These are phyloP conservation scores for Musa troglodytarum DNA, from an alignment of 176 grass and related monocot genomes.

Conservation along the genomic window DNA sequence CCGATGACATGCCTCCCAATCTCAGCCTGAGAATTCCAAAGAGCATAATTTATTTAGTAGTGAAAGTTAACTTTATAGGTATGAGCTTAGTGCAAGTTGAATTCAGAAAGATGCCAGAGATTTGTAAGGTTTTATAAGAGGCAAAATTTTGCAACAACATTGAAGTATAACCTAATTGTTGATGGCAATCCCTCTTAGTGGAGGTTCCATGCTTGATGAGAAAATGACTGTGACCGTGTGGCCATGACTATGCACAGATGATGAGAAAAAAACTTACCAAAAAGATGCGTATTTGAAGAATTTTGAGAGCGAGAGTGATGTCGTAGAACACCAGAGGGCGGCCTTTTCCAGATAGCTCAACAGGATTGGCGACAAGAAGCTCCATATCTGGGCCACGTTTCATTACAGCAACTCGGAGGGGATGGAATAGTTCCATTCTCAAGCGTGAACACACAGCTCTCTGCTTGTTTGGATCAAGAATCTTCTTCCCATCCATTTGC, in stretches of 20 bases:
- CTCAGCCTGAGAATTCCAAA: slow-evolving; percentile 46
- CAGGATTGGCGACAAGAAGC: slow-evolving; percentile 69
- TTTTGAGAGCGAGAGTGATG: slow-evolving; percentile 78
- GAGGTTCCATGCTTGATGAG: not conserved
- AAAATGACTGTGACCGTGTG: too few species aligned
- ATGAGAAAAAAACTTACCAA: slow-evolving; percentile 34
- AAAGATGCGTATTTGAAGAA: slow-evolving; percentile 55
- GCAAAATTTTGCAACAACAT: not conserved
- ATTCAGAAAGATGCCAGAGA: too few species aligned
- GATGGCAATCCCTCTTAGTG: not conserved
- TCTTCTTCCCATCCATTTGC: slow-evolving; percentile 66
- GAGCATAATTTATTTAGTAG: not conserved
- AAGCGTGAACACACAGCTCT: slow-evolving; percentile 34
- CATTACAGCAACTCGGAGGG: slow-evolving; percentile 42
- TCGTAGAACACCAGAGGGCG: slow-evolving; percentile 69
- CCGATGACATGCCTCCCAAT: slow-evolving; percentile 51
- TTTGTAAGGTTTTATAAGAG: not conserved
- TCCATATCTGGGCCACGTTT: slow-evolving; percentile 66
- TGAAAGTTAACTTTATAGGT: too few species aligned
- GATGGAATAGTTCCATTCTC: slow-evolving; percentile 39
- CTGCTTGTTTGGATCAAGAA: slow-evolving; percentile 50
- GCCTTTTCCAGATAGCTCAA: slow-evolving; percentile 61
- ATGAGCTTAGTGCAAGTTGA: too few species aligned
- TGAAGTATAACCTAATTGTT: not conserved
- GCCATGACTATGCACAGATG: too few species aligned